Evolutionary conservation across 1,139 yeast species (phyloP).

Genomic region (Lizanozyma gosingica): DNA sequence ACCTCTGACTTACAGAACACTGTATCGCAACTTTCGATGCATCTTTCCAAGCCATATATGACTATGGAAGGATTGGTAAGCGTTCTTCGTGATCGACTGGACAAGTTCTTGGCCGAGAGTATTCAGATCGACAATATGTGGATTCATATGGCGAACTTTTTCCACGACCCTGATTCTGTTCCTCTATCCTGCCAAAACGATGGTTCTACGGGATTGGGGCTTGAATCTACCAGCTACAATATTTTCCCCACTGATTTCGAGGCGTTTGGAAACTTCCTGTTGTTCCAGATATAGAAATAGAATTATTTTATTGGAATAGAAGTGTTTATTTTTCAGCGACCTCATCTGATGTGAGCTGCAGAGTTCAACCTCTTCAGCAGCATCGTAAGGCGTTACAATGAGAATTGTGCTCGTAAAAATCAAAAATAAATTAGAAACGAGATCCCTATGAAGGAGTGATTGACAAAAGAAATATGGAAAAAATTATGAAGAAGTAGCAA

Average conservation of each 20-base stretch:
- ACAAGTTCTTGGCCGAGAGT: not conserved
- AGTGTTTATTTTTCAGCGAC: no score
- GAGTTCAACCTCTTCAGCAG: no score
- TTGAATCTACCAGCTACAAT: not conserved
- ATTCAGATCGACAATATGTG: not conserved
- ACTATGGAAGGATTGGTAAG: not conserved
- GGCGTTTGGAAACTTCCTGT: not conserved
- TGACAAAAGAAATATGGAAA: no score
- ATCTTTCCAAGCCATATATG: not conserved
- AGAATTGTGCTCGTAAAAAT: no score
- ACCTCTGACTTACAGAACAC: not conserved
- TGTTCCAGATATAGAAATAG: not conserved
- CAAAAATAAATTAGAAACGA: no score
- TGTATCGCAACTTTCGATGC: not conserved
- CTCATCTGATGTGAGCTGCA: no score
- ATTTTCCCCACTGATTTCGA: not conserved
- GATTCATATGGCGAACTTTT: not conserved
- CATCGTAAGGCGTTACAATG: no score
- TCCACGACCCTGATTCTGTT: not conserved
- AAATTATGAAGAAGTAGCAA: no score
- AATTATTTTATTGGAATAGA: no score
- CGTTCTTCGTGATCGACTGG: not conserved
- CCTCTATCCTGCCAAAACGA: not conserved
- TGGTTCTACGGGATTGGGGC: not conserved
- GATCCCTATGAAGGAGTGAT: no score